Conservation (phyloP, 768 basidiomycete species). For the Lactarius trivialis region DNA sequence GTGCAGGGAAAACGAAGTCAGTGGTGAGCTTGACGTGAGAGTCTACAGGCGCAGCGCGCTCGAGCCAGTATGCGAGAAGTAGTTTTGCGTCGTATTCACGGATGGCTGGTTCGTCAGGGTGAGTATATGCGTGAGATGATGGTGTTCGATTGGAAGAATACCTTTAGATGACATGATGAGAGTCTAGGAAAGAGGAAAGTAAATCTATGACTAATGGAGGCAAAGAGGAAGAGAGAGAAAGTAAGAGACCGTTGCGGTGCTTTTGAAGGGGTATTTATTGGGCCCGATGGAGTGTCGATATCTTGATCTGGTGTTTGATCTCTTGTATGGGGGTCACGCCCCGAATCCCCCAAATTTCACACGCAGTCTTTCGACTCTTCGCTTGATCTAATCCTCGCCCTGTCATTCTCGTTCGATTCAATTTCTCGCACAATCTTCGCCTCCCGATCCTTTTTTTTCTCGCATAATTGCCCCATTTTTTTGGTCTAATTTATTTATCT, state of each 20-base stretch:
- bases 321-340: neutral
- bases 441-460: neutral
- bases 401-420: neutral
- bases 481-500: neutral
- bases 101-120: slow-evolving; percentile 49
- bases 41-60: slow-evolving; percentile 77
- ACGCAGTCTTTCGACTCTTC: slow-evolving; percentile 1
- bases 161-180: slow-evolving; percentile 23
- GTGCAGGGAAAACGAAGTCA: slow-evolving; percentile 55
- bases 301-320: neutral
- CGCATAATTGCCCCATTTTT: neutral
- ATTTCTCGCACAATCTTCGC: slow-evolving; percentile 7
- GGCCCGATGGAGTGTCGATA: neutral
- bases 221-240: slow-evolving; percentile 2
- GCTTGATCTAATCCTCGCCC: neutral
- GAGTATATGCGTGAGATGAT: slow-evolving; percentile 10
- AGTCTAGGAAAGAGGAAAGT: neutral
- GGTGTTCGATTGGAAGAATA: neutral
- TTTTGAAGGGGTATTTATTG: slow-evolving; percentile 20
- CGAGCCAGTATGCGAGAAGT: slow-evolving; percentile 94
- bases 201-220: slow-evolving; percentile 4
- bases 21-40: slow-evolving; percentile 48
- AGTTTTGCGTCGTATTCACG: slow-evolving; percentile 99
- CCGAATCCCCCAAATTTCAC: slow-evolving; percentile 22
- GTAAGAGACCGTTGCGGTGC: neutral